phyloP scores from a whole-genome alignment of 2,329 filamentous ascomycete species.

The Emergomyces pasteurianus region DNA sequence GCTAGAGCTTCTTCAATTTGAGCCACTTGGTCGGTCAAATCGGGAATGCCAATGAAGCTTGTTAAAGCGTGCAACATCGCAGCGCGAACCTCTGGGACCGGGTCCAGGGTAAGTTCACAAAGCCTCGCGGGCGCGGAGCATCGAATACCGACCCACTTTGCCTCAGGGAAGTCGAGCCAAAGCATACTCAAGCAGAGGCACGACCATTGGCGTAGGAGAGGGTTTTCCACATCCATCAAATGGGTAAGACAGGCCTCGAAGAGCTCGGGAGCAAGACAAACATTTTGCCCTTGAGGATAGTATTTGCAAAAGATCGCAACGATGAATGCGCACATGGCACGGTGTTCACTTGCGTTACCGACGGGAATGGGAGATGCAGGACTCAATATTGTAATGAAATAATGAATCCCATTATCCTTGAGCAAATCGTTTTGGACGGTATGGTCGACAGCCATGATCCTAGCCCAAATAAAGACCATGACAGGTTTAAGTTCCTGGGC shows the following conservation, averaged over 20 bases:
- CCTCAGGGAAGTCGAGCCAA: constrained; percentile 81
- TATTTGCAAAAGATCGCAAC: constrained; percentile 94
- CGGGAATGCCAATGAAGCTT: constrained; percentile 85
- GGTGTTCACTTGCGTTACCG: constrained; percentile 82
- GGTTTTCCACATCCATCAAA: constrained; percentile 74
- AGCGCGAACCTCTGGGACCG: constrained; percentile 81
- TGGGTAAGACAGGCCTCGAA: constrained; percentile 80
- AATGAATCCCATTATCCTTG: constrained; percentile 94
- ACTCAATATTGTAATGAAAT: constrained; percentile 88
- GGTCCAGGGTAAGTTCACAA: constrained; percentile 68
- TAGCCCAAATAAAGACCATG: constrained; percentile 99
- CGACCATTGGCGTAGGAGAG: constrained; percentile 84
- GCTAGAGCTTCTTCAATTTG: constrained; percentile 86
- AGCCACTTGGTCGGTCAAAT: constrained; percentile 80
- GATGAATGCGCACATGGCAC: constrained; percentile 98
- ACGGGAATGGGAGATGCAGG: constrained; percentile 73
- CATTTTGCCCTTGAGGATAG: constrained; percentile 81
- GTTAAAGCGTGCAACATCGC: constrained; percentile 90
- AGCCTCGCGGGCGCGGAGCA: constrained; percentile 74
- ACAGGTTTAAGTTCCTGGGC: constrained; percentile 91
- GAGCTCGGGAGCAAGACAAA: constrained; percentile 81
- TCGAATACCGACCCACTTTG: constrained; percentile 90
- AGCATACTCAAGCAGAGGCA: constrained; percentile 91
- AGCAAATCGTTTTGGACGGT: constrained; percentile 87
- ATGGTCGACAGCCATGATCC: constrained; percentile 87